A percentile compares a stretch with the other conserved stretches of the same genome.
Conservation (phyloP, 352 stramenopile genomes). For the Sclerospora graminicola region DNA sequence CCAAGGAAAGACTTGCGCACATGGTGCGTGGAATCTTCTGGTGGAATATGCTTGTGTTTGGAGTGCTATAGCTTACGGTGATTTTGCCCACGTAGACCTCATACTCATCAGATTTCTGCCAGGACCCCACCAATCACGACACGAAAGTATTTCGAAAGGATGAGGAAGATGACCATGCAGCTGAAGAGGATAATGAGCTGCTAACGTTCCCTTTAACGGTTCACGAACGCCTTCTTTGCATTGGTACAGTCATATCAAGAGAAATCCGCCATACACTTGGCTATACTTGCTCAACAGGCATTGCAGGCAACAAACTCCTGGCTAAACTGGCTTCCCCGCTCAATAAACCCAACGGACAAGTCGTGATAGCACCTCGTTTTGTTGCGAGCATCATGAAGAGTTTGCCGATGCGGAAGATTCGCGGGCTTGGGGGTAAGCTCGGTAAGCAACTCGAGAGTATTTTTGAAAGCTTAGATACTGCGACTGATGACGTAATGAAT, state of each 20-base stretch:
- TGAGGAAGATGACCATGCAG: conserved; percentile 12
- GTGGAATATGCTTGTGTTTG: background rate
- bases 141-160: conserved; percentile 55
- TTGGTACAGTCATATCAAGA: conserved; percentile 49
- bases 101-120: conserved; percentile 54
- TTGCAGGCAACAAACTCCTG: conserved; percentile 70
- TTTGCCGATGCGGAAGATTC: conserved; percentile 63
- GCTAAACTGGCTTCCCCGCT: conserved; percentile 69
- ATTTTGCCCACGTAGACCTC: conserved; percentile 18
- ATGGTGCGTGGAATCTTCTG: conserved; percentile 18
- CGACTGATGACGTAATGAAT: background rate
- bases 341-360: conserved; percentile 78
- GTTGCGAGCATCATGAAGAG: conserved; percentile 52
- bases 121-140: conserved; percentile 36
- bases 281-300: conserved; percentile 74
- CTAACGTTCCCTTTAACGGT: conserved; percentile 50
- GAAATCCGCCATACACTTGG: conserved; percentile 66
- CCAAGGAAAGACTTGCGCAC: conserved; percentile 34
- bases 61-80: background rate
- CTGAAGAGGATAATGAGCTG: conserved; percentile 6
- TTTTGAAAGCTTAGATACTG: conserved; percentile 28
- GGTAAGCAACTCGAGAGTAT: conserved; percentile 57
- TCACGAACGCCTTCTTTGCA: conserved; percentile 52
- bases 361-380: conserved; percentile 57
- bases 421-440: conserved; percentile 67